Percentiles rank a stretch among this genome's conserved stretches.
Conservation (phyloP, 2,329 filamentous ascomycete genomes). For the Macrophomina pseudophaseolina region DNA sequence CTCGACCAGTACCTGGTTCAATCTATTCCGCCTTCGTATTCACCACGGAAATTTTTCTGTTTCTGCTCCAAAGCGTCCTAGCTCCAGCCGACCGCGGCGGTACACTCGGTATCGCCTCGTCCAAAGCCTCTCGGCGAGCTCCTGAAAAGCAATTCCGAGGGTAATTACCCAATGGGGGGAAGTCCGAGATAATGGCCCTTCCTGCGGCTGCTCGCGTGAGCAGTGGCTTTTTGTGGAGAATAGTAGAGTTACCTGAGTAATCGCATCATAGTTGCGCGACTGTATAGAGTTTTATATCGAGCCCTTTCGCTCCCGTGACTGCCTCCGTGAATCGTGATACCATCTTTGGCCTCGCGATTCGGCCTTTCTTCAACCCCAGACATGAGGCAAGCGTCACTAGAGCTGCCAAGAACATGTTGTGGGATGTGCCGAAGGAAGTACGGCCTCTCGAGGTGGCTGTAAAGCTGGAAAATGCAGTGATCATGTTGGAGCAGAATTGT, state of each 20-base stretch:
- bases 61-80: background rate
- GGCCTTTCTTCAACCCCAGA: constrained; percentile 1
- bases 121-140: background rate
- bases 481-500: background rate
- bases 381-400: background rate
- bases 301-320: background rate
- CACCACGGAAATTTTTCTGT: background rate
- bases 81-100: background rate
- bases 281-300: background rate
- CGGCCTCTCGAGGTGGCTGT: constrained; percentile 4
- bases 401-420: background rate
- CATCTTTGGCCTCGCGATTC: constrained; percentile 2
- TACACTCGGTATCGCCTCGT: background rate
- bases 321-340: background rate
- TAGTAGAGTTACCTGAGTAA: constrained; percentile 3
- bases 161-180: background rate
- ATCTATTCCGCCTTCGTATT: constrained; percentile 1
- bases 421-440: background rate
- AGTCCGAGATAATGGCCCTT: background rate
- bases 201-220: background rate
- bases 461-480: background rate
- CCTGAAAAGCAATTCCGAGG: background rate
- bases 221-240: constrained; percentile 3
- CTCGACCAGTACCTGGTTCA: constrained; percentile 2
- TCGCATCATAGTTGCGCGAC: background rate